A percentile compares a stretch with the other conserved stretches of the same genome.
Conservation (phyloP, 352 stramenopile species). For the Saprolegnia parasitica region DNA sequence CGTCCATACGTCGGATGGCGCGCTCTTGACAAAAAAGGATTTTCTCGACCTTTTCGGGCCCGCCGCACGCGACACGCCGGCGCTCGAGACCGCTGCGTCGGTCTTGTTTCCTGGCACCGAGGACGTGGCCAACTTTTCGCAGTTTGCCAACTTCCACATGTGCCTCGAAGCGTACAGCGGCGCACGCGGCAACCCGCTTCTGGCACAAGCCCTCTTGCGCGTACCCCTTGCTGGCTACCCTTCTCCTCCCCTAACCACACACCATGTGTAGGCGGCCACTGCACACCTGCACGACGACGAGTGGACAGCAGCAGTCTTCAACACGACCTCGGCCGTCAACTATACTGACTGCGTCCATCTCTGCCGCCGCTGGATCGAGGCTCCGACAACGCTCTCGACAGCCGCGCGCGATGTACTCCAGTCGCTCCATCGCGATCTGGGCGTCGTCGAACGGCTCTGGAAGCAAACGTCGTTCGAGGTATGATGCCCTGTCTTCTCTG, state of each 20-base stretch:
- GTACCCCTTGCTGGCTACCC: too few species aligned
- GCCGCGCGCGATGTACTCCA: background rate
- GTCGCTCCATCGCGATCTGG: constrained; percentile 10
- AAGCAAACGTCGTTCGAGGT: constrained; percentile 27
- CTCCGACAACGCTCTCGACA: background rate
- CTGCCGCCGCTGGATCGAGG: background rate
- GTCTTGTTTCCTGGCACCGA: constrained; percentile 70
- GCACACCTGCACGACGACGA: constrained; percentile 15
- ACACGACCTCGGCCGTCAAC: constrained; percentile 1
- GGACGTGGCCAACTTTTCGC: constrained; percentile 79
- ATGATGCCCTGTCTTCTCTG: background rate
- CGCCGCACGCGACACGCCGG: background rate
- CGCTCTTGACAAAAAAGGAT: constrained; percentile 21
- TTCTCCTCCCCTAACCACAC: too few species aligned
- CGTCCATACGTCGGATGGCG: background rate
- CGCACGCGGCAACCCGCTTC: constrained; percentile 63
- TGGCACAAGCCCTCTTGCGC: constrained; percentile 72
- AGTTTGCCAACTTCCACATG: constrained; percentile 87
- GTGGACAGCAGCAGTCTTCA: constrained; percentile 8
- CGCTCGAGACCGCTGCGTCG: constrained; percentile 42
- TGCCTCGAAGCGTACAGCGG: constrained; percentile 42
- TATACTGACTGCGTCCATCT: constrained; percentile 26
- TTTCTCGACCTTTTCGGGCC: constrained; percentile 5
- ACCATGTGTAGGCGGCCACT: constrained; percentile 44
- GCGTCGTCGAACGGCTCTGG: constrained; percentile 22